Evolutionary conservation across 2,329 filamentous ascomycete species (phyloP).

Genomic region (Aspergillus novofumigatus): DNA sequence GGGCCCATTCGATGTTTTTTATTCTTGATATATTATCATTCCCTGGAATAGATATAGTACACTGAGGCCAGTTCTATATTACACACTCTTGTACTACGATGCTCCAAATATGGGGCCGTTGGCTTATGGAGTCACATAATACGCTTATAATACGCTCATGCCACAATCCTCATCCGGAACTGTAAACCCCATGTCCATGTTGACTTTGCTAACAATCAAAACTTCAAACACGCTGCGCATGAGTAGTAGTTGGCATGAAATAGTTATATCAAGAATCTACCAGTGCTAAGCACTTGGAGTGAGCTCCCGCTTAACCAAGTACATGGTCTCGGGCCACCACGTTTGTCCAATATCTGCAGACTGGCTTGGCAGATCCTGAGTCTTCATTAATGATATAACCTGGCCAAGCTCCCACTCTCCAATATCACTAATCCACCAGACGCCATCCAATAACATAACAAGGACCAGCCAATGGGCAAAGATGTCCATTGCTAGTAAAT

Average conservation of each 20-base stretch:
- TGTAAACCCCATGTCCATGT: not conserved
- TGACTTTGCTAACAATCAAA: not conserved
- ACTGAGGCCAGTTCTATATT: no score
- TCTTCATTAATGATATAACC: constrained; percentile 18
- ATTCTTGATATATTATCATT: not conserved
- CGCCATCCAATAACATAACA: constrained; percentile 25
- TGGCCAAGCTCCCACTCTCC: constrained; percentile 23
- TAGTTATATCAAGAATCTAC: not conserved
- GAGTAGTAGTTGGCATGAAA: not conserved
- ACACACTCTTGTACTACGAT: not conserved
- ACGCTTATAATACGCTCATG: not conserved
- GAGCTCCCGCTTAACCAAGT: constrained; percentile 15
- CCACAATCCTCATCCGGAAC: not conserved
- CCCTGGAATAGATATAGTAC: no score
- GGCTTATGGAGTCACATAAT: not conserved
- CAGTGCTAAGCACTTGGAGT: not conserved
- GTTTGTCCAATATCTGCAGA: constrained; percentile 8
- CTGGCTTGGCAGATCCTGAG: constrained; percentile 5
- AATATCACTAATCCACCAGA: constrained; percentile 34
- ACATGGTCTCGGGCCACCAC: constrained; percentile 26
- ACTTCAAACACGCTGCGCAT: not conserved
- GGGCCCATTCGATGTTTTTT: not conserved
- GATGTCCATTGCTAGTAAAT: constrained; percentile 21
- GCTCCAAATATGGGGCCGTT: no score
- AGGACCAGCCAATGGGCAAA: constrained; percentile 33